Evolutionary conservation across 2,329 filamentous ascomycete species (phyloP), one percentile per base, ranked within the genome.

Genomic region (Cercospora sp.): DNA sequence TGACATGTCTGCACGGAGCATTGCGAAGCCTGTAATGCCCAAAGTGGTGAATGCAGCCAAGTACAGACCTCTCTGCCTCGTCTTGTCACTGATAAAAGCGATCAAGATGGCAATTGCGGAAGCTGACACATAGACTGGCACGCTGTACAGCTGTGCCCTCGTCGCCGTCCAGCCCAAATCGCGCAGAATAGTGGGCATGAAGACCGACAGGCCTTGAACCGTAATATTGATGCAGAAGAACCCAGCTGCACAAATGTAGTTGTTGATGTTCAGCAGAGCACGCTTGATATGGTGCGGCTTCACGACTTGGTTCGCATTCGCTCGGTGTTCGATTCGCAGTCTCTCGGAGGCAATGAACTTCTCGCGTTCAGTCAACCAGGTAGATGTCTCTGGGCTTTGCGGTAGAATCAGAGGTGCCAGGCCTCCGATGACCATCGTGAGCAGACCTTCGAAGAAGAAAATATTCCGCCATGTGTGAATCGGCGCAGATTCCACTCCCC

Each of bases 151-250:
- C 61, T 78, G 76, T 13, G 76, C 78, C 26, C 83, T 79, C 60
- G 89, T 87, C 16, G 83, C 81, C 66, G 79, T 83, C 77, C 89
- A 91, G n/a, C 87, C 85, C 5, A 92, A 84, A 5, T 89, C 90
- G 67, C 84, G 81, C 36, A 92, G 89, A 20, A 75, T 67, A 0
- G 89, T 90, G 0, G 79, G 80, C 20, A 82, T 73, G 72, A 81
- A 81, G 3, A 82, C 72, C 1, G 79, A 76, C 57, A 82, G 78
- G 20, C 78, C 79, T 70, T 82, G 81, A 10, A 89, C 86, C 0
- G 86, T 87, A 72, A 88, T 84, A 77, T 88, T 88, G 79, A 87
- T 85, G 72, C 83, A 79, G 78, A 88, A 86, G 80, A 87, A 88
- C 6, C 86, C 86, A 5, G 83, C 73, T 1, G 85, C 85, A 74